Percentiles rank a stretch among this genome's conserved stretches.
Evolutionary conservation across 257 asterid species (phyloP).

Genomic region (Henckelia pumila): DNA sequence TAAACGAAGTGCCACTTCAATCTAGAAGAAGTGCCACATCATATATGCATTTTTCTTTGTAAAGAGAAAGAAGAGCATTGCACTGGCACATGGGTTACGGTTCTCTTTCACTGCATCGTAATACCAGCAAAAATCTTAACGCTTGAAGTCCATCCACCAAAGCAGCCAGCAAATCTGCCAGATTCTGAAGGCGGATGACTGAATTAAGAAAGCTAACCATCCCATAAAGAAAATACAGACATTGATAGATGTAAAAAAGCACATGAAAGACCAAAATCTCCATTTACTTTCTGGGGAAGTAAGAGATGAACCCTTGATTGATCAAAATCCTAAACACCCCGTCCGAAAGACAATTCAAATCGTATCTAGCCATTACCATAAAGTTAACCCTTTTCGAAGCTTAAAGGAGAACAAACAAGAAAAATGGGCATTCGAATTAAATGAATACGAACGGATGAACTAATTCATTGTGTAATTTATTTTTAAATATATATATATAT

Average conservation of each 20-base stretch:
- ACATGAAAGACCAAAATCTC: background rate
- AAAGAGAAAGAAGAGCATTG: conserved; percentile 83
- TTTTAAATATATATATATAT: no score
- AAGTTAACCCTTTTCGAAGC: no score
- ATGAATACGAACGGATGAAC: no score
- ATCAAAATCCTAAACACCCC: background rate
- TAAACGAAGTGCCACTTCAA: conserved; percentile 64
- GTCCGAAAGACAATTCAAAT: background rate
- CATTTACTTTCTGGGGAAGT: background rate
- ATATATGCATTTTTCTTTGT: conserved; percentile 88
- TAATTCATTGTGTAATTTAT: no score
- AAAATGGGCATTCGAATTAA: no score
- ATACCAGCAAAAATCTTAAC: conserved; percentile 72
- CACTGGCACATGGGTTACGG: conserved; percentile 92
- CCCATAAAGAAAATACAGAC: background rate
- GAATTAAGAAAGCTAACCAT: background rate
- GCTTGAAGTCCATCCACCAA: no score
- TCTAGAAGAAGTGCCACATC: no score
- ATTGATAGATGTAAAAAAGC: no score
- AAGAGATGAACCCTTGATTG: background rate
- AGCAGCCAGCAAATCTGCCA: background rate
- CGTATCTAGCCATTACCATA: background rate
- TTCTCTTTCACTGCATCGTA: conserved; percentile 78
- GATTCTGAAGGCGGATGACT: background rate
- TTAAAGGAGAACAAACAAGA: no score